These are phyloP conservation scores for Antonospora locustae DNA, from an alignment of 371 early-diverging fungal species.

Conservation along the genomic window DNA sequence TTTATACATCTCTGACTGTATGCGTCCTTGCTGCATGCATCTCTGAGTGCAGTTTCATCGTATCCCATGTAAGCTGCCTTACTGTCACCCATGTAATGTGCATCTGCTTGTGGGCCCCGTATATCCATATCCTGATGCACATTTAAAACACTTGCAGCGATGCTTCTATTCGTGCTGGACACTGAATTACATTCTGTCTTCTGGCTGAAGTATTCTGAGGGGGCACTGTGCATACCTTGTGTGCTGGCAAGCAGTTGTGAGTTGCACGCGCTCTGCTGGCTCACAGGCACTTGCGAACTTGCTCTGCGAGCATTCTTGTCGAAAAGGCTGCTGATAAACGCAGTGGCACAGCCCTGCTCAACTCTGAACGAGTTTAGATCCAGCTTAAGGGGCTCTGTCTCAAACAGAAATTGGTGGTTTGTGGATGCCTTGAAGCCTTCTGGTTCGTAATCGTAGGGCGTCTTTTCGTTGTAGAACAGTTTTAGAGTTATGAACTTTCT, in stretches of 20 bases:
- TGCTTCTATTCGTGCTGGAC: too few species aligned
- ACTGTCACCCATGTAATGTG: background rate
- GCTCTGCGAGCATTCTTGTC: too few species aligned
- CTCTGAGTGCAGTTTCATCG: background rate
- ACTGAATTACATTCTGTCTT: too few species aligned
- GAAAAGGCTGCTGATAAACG: too few species aligned
- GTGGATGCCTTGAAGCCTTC: slow-evolving; percentile 7
- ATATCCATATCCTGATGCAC: too few species aligned
- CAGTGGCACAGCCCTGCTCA: background rate
- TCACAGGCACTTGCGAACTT: too few species aligned
- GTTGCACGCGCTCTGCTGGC: too few species aligned
- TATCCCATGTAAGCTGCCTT: background rate
- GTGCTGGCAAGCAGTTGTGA: too few species aligned
- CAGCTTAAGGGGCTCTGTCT: background rate
- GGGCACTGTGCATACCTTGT: too few species aligned
- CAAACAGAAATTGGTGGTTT: slow-evolving; percentile 1
- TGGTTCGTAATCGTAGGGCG: slow-evolving; percentile 17
- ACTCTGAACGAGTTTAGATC: background rate
- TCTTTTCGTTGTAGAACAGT: slow-evolving; percentile 8
- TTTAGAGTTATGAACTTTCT: slow-evolving; percentile 9
- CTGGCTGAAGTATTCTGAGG: too few species aligned
- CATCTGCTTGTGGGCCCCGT: too few species aligned
- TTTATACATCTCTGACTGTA: background rate
- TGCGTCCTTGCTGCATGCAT: background rate
- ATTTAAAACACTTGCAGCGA: too few species aligned